Conservation (phyloP, 192 early-diverging fungal genomes). For the Thamnidium elegans region DNA sequence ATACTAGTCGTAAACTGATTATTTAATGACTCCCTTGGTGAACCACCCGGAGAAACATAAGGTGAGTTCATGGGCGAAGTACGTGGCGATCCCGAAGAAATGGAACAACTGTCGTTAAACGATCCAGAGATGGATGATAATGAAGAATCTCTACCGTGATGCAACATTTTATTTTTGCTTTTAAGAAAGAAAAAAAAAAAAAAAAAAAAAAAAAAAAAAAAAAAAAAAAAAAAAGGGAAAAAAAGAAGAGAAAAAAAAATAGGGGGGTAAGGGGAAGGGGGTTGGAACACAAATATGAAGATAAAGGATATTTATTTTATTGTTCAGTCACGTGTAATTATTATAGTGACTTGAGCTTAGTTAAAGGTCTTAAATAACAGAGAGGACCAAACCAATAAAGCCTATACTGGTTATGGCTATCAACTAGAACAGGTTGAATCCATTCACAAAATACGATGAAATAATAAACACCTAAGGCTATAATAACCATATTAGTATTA, state of each 20-base stretch:
- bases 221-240: background rate
- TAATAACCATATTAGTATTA: no score
- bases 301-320: no score
- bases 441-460: constrained; percentile 30
- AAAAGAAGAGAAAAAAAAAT: no score
- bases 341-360: background rate
- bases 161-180: background rate
- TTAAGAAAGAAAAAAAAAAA: constrained; percentile 3
- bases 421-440: constrained; percentile 14
- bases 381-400: constrained; percentile 22
- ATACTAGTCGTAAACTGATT: constrained; percentile 18
- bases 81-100: constrained; percentile 20
- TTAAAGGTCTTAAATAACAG: constrained; percentile 18
- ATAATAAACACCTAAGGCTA: constrained; percentile 30
- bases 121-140: constrained; percentile 17
- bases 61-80: constrained; percentile 20
- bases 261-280: background rate
- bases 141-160: constrained; percentile 12
- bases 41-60: constrained; percentile 12
- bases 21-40: constrained; percentile 12
- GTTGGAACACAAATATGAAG: no score
- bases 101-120: constrained; percentile 9
- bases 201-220: constrained; percentile 8
- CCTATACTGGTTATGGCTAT: constrained; percentile 1
- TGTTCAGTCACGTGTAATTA: no score